These are phyloP conservation scores for Erythrophleum fordii DNA, from an alignment of 306 rosid genomes.

Conservation along the genomic window DNA sequence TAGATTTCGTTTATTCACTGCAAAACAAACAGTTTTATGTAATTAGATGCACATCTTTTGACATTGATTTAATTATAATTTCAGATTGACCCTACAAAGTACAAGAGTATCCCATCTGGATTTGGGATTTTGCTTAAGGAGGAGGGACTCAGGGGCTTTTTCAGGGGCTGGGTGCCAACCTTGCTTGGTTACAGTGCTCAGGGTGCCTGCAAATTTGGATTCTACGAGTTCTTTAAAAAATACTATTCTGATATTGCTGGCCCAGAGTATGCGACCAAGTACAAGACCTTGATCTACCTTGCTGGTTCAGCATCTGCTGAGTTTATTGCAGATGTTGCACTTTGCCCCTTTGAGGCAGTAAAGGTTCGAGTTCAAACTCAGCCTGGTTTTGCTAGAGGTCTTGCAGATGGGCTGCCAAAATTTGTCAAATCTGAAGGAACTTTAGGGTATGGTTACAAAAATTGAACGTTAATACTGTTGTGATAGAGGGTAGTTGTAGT, in stretches of 20 bases:
- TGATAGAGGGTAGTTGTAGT: not conserved
- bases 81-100: constrained; percentile 93
- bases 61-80: constrained; percentile 28
- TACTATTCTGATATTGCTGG: constrained; percentile 95
- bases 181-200: constrained; percentile 97
- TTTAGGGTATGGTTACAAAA: constrained; percentile 65
- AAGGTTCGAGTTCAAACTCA: constrained; percentile 98
- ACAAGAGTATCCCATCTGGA: constrained; percentile 86
- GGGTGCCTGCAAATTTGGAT: constrained; percentile 98
- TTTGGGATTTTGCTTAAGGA: constrained; percentile 90
- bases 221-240: constrained; percentile 95
- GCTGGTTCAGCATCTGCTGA: constrained; percentile 99
- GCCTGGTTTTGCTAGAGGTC: constrained; percentile 95
- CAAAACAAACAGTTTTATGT: not conserved
- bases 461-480: not conserved
- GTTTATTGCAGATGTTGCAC: constrained; percentile 91
- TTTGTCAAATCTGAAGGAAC: constrained; percentile 88
- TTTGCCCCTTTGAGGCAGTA: constrained; percentile 97
- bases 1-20: too few relatives aligned
- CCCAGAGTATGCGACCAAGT: constrained; percentile 90
- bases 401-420: constrained; percentile 89
- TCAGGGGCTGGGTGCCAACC: constrained; percentile 99
- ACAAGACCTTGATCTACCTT: constrained; percentile 97
- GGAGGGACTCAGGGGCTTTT: constrained; percentile 89
- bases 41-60: not conserved